These are phyloP conservation scores for Neoscytalidium dimidiatum DNA, from an alignment of 2,329 filamentous ascomycete species.

Conservation along the genomic window DNA sequence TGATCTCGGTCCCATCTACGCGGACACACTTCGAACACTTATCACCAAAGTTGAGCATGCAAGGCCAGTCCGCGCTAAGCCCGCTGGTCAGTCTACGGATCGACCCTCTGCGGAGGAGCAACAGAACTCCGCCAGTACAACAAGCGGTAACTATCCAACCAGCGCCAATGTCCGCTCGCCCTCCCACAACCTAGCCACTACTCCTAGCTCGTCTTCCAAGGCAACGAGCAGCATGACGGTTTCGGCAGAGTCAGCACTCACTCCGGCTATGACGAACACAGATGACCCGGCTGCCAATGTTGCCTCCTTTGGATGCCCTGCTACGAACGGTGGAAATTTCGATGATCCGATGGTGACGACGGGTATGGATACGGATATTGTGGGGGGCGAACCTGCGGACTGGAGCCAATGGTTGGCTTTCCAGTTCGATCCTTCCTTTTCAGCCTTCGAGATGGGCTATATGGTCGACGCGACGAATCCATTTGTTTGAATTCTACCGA, in stretches of 20 bases:
- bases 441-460: slow-evolving; percentile 7
- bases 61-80: background rate
- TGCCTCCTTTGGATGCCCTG: background rate
- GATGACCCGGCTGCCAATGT: background rate
- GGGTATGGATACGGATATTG: background rate
- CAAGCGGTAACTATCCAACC: background rate
- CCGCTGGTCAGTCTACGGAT: background rate
- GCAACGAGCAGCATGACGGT: background rate
- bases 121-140: background rate
- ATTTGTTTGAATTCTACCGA: background rate
- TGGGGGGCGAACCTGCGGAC: background rate
- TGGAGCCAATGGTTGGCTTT: slow-evolving; percentile 17
- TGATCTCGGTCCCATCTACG: slow-evolving; percentile 10
- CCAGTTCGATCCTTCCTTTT: slow-evolving; percentile 7
- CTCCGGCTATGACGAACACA: background rate
- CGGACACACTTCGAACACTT: slow-evolving; percentile 1
- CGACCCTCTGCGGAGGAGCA: background rate
- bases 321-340: background rate
- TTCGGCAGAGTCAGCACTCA: background rate
- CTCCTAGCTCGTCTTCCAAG: background rate
- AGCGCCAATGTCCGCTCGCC: background rate
- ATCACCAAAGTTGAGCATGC: slow-evolving; percentile 10
- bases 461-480: background rate
- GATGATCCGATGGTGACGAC: background rate
- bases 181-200: background rate